phyloP scores from a whole-genome alignment of 2,329 filamentous ascomycete genomes.

The Arachnomyces sp. region DNA sequence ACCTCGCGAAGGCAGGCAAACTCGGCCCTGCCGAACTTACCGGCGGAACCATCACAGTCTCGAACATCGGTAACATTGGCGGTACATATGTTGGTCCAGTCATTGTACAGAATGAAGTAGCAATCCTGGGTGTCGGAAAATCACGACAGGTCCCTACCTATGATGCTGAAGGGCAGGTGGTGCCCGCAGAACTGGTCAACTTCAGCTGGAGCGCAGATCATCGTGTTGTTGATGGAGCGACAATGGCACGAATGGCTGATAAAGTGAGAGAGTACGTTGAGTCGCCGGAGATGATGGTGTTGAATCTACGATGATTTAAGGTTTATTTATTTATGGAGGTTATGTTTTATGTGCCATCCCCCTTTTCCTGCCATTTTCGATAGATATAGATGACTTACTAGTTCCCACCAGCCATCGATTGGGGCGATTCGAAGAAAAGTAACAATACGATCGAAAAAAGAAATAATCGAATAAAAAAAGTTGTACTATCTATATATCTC shows the following conservation, averaged over 20 bases:
- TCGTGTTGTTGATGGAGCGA: constrained; percentile 86
- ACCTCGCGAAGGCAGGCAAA: constrained; percentile 65
- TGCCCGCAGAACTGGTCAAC: constrained; percentile 73
- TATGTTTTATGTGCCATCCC: too few relatives aligned
- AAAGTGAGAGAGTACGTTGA: constrained; percentile 71
- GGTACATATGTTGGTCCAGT: constrained; percentile 88
- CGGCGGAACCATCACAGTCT: constrained; percentile 89
- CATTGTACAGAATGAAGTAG: constrained; percentile 83
- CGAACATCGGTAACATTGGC: constrained; percentile 92
- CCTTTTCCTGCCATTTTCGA: too few relatives aligned
- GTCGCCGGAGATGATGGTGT: constrained; percentile 77
- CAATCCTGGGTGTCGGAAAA: constrained; percentile 81
- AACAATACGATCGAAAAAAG: too few relatives aligned
- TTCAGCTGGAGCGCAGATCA: constrained; percentile 98
- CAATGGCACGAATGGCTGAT: constrained; percentile 84
- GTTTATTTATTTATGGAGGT: constrained; percentile 3
- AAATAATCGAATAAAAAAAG: too few relatives aligned
- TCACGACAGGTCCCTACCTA: constrained; percentile 78
- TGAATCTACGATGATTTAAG: constrained; percentile 66
- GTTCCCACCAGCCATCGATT: too few relatives aligned
- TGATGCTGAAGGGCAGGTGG: constrained; percentile 48
- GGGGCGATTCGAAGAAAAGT: too few relatives aligned
- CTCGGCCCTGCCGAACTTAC: constrained; percentile 67
- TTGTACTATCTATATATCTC: too few relatives aligned
- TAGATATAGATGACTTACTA: too few relatives aligned